Evolutionary conservation across 2,329 filamentous ascomycete genomes (phyloP), one percentile per base, ranked within the genome.

Genomic region (Myotisia sp.): DNA sequence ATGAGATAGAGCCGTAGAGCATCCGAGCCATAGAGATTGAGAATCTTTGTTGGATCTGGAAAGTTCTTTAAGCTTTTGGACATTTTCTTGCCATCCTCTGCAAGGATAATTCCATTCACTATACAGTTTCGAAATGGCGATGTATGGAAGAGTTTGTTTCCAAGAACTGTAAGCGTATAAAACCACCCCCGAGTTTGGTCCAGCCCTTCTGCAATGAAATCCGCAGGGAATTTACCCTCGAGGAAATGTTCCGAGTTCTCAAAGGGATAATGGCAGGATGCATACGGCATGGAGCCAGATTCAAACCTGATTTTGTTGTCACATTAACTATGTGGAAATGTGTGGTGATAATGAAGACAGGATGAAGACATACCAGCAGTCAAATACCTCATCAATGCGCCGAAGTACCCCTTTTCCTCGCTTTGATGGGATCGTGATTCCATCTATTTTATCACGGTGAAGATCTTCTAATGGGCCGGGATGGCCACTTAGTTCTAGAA

Each of bases 61-160:
- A 93, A 95, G 59, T 95, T 95, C 64, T 94, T 92, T 38, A 93
- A 67, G 35, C 87, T 75, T 61, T 95, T 95, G 4, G 85, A 93
- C 87, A 95, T 95, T 67, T 95, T 95, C 67, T 93, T 94, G 36
- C 87, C 87, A 50, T 93, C 84, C 54, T 92, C 85, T 1, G 86
- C 86, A 26, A 94, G 69, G 4, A 94, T 84, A 42, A 93, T 90
- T 31, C 86, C 86, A 52, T 92, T 94, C 42, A 93, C 85, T n/a
- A 94, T 82, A 49, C 84, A 92, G 55, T 93, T 94, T 61, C 90
- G 77, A 68, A 93, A 94, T 0, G 87, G 85, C 2, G 85, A 74
- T 22, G 74, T 71, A 27, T 80, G 80, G 47, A 90, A 92, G 3
- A 94, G 68, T 53, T 92, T 82, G 5, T 81, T 90, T 22, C 86